phyloP scores from a whole-genome alignment of 768 basidiomycete genomes.

The Russula sp. region DNA sequence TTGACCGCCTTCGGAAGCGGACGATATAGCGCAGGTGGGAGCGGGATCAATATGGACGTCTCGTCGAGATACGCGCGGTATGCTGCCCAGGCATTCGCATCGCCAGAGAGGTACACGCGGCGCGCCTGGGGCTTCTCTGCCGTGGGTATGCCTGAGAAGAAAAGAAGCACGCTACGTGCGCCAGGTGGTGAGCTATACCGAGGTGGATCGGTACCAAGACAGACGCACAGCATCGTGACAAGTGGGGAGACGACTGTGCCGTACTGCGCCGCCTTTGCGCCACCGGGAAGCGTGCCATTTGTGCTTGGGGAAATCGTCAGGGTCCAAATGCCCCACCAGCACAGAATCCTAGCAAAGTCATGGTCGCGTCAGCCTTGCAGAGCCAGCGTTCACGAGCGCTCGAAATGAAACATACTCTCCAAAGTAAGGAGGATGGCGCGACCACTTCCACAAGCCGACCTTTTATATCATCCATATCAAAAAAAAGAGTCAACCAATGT shows the following conservation, averaged over 20 bases:
- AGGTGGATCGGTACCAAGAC: background rate
- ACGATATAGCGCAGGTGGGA: conserved; percentile 51
- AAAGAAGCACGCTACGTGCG: conserved; percentile 46
- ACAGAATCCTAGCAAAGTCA: conserved; percentile 42
- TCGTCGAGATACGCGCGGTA: conserved; percentile 50
- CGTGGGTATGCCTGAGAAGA: conserved; percentile 63
- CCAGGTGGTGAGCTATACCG: conserved; percentile 24
- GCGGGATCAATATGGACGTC: conserved; percentile 57
- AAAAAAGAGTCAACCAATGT: background rate
- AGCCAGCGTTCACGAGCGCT: conserved; percentile 1
- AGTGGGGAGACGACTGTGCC: conserved; percentile 56
- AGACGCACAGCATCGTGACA: conserved; percentile 51
- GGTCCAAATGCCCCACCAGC: conserved; percentile 65
- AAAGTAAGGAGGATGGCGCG: conserved; percentile 65
- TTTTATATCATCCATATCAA: conserved; percentile 36
- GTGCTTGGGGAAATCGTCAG: conserved; percentile 53
- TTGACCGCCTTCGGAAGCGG: conserved; percentile 49
- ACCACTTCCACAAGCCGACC: conserved; percentile 51
- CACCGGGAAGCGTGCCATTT: conserved; percentile 37
- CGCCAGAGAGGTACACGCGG: conserved; percentile 24
- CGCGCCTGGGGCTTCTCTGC: conserved; percentile 63
- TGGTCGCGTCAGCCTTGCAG: background rate
- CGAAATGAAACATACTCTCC: conserved; percentile 47
- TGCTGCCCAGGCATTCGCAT: conserved; percentile 38
- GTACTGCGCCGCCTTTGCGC: conserved; percentile 50